Evolutionary conservation across 2,329 filamentous ascomycete species (phyloP).

Genomic region (Aspergillus alliaceus): DNA sequence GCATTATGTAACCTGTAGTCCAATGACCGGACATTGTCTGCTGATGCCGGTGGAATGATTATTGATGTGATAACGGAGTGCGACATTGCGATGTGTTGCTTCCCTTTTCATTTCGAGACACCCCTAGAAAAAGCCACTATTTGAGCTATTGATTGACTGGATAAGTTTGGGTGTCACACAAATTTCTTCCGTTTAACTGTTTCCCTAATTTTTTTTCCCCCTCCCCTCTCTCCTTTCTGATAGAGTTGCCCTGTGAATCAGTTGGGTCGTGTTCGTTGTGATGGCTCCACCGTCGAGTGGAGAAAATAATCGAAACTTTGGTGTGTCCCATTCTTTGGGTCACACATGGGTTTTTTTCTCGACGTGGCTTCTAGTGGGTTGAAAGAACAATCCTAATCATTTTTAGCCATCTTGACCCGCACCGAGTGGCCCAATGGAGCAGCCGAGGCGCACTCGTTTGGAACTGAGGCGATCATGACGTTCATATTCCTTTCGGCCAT

Average conservation of each 20-base stretch:
- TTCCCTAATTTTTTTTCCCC: neutral
- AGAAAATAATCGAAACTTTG: slow-evolving; percentile 2
- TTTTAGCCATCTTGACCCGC: slow-evolving; percentile 1
- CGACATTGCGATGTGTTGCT: neutral
- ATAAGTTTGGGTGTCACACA: neutral
- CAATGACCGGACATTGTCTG: neutral
- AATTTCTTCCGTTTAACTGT: neutral
- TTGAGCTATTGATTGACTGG: neutral
- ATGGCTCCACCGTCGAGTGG: slow-evolving; percentile 1
- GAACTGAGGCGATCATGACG: slow-evolving; percentile 18
- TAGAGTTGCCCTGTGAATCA: neutral
- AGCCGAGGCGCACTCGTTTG: slow-evolving; percentile 17
- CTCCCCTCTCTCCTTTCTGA: neutral
- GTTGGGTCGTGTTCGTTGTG: neutral
- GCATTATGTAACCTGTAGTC: neutral
- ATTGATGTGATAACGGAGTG: neutral
- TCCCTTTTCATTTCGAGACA: neutral
- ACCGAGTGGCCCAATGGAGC: slow-evolving; percentile 6
- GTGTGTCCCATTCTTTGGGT: slow-evolving; percentile 14
- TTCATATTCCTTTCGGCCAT: slow-evolving; percentile 23
- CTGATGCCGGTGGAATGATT: slow-evolving; percentile 1
- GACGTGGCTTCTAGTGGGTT: slow-evolving; percentile 9
- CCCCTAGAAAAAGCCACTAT: neutral
- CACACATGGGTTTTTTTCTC: slow-evolving; percentile 15
- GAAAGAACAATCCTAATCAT: slow-evolving; percentile 8